phyloP scores from a whole-genome alignment of 2,329 filamentous ascomycete species.

The Xylariaceae sp. region DNA sequence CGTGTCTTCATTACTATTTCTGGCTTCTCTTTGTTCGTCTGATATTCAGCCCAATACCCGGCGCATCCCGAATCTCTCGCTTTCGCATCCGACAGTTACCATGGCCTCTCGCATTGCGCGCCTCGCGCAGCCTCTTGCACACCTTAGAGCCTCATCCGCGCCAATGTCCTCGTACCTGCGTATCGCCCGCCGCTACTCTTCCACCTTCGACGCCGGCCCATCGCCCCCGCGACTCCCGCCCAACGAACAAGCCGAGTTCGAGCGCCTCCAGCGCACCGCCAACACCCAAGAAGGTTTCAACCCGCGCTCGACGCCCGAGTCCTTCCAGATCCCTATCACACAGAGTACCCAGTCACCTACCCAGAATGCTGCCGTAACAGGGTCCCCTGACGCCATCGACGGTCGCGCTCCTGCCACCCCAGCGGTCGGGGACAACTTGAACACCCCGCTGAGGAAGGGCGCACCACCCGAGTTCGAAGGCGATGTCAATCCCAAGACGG shows the following conservation, averaged over 20 bases:
- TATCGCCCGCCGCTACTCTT: conserved; percentile 21
- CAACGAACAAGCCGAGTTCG: conserved; percentile 59
- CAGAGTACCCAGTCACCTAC: no score
- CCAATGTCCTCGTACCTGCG: conserved; percentile 15
- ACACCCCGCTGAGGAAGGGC: conserved; percentile 48
- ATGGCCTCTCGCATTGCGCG: conserved; percentile 14
- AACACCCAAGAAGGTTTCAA: conserved; percentile 30
- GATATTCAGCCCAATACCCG: no score
- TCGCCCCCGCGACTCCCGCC: conserved; percentile 77
- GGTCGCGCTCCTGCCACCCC: not conserved
- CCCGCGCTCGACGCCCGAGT: conserved; percentile 22
- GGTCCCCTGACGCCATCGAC: not conserved
- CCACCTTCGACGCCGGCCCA: conserved; percentile 51
- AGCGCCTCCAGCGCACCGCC: conserved; percentile 65
- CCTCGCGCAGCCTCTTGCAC: conserved; percentile 4
- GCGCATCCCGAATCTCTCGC: no score
- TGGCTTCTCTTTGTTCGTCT: no score
- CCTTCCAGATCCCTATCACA: no score
- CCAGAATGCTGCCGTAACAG: conserved; percentile 1
- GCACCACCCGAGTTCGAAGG: conserved; percentile 90
- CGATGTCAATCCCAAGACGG: conserved; percentile 86
- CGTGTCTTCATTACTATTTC: no score
- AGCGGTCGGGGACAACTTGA: not conserved
- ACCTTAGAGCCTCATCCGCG: conserved; percentile 25
- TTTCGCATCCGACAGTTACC: not conserved